Evolutionary conservation across 768 basidiomycete genomes (phyloP).

Genomic region (Stropharia rugosoannulata): DNA sequence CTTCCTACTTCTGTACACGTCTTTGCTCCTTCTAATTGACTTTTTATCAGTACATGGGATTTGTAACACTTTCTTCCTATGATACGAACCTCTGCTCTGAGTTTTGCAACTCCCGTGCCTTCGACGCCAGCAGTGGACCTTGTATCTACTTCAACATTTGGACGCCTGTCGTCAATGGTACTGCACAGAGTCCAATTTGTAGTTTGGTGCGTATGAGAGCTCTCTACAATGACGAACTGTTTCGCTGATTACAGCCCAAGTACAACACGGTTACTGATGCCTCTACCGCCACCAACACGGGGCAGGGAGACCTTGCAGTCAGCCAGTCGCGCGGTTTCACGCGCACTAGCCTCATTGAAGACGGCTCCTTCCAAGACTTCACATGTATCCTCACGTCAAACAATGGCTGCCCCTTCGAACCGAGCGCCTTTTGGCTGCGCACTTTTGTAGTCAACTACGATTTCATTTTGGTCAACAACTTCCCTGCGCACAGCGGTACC

Average conservation of each 20-base stretch:
- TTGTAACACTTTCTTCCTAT: background rate
- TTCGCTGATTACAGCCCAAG: background rate
- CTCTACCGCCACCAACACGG: constrained; percentile 16
- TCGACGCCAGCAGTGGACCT: constrained; percentile 7
- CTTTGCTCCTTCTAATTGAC: too few relatives aligned
- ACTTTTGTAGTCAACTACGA: background rate
- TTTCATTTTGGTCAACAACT: constrained; percentile 5
- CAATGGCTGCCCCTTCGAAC: constrained; percentile 6
- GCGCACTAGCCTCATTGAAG: constrained; percentile 8
- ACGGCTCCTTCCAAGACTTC: constrained; percentile 15
- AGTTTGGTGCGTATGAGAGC: background rate
- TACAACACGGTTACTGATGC: constrained; percentile 12
- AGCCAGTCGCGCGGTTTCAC: constrained; percentile 11
- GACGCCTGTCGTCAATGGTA: constrained; percentile 6
- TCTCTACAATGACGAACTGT: background rate
- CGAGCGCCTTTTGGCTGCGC: constrained; percentile 10
- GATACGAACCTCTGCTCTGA: constrained; percentile 3
- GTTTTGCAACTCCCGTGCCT: constrained; percentile 6
- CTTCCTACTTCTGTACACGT: too few relatives aligned
- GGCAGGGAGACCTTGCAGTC: constrained; percentile 9
- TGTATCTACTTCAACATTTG: constrained; percentile 14
- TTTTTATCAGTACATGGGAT: constrained; percentile 4
- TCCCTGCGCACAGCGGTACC: constrained; percentile 7
- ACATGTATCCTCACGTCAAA: constrained; percentile 8
- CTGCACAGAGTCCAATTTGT: constrained; percentile 4